Percentiles rank a stretch among this genome's conserved stretches.
Evolutionary conservation across 2,329 filamentous ascomycete genomes (phyloP).

Genomic region (Simplicillium sp.): DNA sequence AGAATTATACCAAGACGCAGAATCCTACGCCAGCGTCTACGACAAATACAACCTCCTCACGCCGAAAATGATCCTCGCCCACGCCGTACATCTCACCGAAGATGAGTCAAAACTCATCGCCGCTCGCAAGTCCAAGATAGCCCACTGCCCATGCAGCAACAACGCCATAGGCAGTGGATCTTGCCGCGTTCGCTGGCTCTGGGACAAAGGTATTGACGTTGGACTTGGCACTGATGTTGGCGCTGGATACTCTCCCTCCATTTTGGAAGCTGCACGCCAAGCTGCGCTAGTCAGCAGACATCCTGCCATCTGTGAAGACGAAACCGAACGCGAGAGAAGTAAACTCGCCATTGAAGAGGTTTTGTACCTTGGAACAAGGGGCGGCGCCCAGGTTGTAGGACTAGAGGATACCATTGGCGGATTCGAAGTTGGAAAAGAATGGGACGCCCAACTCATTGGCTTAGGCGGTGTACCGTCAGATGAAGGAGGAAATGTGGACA

Average conservation of each 20-base stretch:
- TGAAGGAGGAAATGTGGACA: slow-evolving; percentile 59
- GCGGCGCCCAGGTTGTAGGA: slow-evolving; percentile 74
- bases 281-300: slow-evolving; percentile 70
- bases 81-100: slow-evolving; percentile 67
- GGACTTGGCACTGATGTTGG: slow-evolving; percentile 87
- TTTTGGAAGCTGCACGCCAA: slow-evolving; percentile 76
- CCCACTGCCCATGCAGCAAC: slow-evolving; percentile 85
- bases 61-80: slow-evolving; percentile 69
- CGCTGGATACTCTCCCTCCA: slow-evolving; percentile 74
- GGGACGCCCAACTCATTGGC: slow-evolving; percentile 78
- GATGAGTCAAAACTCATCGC: slow-evolving; percentile 59
- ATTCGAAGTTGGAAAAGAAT: slow-evolving; percentile 81
- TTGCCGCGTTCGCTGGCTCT: slow-evolving; percentile 63
- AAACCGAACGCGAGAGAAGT: slow-evolving; percentile 31
- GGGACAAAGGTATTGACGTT: slow-evolving; percentile 66
- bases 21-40: slow-evolving; percentile 70
- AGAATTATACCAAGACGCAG: slow-evolving; percentile 54
- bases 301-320: slow-evolving; percentile 44
- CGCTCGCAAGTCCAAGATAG: slow-evolving; percentile 53
- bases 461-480: slow-evolving; percentile 29
- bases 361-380: slow-evolving; percentile 77
- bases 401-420: slow-evolving; percentile 62
- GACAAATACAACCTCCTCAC: slow-evolving; percentile 63
- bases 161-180: slow-evolving; percentile 71
- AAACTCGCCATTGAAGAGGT: slow-evolving; percentile 81